phyloP scores from a whole-genome alignment of 345 rosid species.

The Gynandropsis gynandra region DNA sequence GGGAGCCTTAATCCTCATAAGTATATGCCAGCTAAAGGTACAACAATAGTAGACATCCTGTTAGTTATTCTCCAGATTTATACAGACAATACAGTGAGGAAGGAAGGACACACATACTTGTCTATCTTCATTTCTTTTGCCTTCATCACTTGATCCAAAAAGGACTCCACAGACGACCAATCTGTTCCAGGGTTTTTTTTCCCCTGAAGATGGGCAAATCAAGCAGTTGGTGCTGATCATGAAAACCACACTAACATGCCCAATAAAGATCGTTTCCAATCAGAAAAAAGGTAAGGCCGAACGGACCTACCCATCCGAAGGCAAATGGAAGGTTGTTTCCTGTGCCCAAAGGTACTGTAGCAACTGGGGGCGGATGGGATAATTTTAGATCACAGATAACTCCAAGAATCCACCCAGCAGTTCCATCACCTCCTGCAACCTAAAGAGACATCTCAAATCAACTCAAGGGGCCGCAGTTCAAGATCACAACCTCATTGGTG shows the following conservation, averaged over 20 bases:
- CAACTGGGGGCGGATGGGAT: conserved; percentile 82
- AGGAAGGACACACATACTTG: conserved; percentile 39
- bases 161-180: conserved; percentile 23
- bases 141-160: not conserved
- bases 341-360: conserved; percentile 92
- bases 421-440: conserved; percentile 99
- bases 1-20: conserved; percentile 82
- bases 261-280: too few relatives aligned
- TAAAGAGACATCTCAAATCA: too few relatives aligned
- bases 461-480: too few relatives aligned
- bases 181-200: conserved; percentile 90
- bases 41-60: conserved; percentile 9
- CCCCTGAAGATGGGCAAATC: conserved; percentile 46
- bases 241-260: too few relatives aligned
- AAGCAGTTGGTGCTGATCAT: too few relatives aligned
- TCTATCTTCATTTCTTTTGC: conserved; percentile 32
- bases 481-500: too few relatives aligned
- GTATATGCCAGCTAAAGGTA: conserved; percentile 71
- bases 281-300: too few relatives aligned
- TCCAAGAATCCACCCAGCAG: conserved; percentile 97
- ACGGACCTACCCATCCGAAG: conserved; percentile 73
- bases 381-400: conserved; percentile 86
- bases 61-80: too few relatives aligned
- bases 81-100: too few relatives aligned
- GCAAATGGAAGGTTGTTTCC: conserved; percentile 96